These are phyloP conservation scores for Flaveria brownii DNA, from an alignment of 129 eudicot genomes.

Conservation along the genomic window DNA sequence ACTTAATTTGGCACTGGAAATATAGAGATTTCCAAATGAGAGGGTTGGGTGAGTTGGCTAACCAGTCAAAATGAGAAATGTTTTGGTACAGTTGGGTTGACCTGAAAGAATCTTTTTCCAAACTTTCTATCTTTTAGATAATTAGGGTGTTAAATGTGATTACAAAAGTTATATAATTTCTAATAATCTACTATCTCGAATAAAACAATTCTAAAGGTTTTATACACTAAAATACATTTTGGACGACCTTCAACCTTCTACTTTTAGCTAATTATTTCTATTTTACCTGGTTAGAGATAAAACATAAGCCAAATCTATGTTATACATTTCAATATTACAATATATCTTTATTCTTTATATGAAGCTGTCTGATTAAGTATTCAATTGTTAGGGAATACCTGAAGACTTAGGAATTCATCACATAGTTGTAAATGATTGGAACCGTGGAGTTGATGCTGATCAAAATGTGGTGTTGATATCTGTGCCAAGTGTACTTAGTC, in stretches of 20 bases:
- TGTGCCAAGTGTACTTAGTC: slow-evolving; percentile 83
- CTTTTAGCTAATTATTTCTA: background rate
- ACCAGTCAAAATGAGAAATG: background rate
- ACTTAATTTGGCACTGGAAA: background rate
- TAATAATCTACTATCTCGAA: background rate
- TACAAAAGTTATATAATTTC: background rate
- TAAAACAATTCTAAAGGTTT: background rate
- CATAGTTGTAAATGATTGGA: slow-evolving; percentile 96
- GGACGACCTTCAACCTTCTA: background rate
- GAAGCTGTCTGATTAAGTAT: background rate
- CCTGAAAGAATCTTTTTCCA: background rate
- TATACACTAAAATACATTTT: background rate
- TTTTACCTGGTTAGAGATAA: background rate
- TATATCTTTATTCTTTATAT: background rate
- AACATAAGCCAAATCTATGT: background rate
- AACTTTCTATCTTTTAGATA: background rate
- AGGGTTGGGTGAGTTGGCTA: background rate
- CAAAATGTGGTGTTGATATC: slow-evolving; percentile 96
- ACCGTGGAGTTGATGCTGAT: slow-evolving; percentile 95
- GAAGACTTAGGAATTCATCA: slow-evolving; percentile 95
- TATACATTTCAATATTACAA: background rate
- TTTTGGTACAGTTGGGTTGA: background rate
- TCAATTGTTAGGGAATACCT: slow-evolving; percentile 52
- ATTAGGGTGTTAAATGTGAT: background rate
- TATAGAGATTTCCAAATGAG: background rate